phyloP scores from a whole-genome alignment of 441 rosid species.

The Pelargonium fulgidum region DNA sequence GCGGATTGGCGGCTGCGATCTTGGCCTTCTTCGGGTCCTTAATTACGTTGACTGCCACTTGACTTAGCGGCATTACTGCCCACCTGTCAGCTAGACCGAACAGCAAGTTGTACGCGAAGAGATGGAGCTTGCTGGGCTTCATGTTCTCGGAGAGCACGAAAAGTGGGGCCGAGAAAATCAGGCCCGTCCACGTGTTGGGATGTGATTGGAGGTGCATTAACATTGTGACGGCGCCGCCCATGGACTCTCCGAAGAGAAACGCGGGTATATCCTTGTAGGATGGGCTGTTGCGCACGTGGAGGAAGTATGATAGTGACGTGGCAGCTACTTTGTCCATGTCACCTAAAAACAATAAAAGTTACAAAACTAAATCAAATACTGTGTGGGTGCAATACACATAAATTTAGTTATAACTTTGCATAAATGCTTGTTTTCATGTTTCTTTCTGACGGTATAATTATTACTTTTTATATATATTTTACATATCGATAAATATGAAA shows the following conservation, averaged over 20 bases:
- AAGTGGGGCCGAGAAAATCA: conserved; percentile 89
- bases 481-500: too few relatives aligned
- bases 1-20: conserved; percentile 71
- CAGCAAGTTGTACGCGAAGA: conserved; percentile 68
- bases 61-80: conserved; percentile 83
- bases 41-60: conserved; percentile 70
- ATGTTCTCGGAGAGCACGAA: conserved; percentile 77
- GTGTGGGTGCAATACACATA: too few relatives aligned
- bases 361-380: too few relatives aligned
- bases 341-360: conserved; percentile 29
- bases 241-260: conserved; percentile 80
- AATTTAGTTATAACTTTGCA: too few relatives aligned
- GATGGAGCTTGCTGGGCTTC: conserved; percentile 63
- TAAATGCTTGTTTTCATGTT: too few relatives aligned
- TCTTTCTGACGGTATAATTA: too few relatives aligned
- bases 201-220: conserved; percentile 83
- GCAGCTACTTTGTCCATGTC: conserved; percentile 80
- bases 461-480: too few relatives aligned
- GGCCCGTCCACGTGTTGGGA: conserved; percentile 70
- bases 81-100: conserved; percentile 87
- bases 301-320: conserved; percentile 65
- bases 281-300: conserved; percentile 58
- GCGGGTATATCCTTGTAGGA: conserved; percentile 64
- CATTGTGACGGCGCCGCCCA: conserved; percentile 83
- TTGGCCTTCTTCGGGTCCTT: conserved; percentile 69